A percentile compares a stretch with the other conserved stretches of the same genome.
These are phyloP conservation scores for Obelidium mucronatum DNA, from an alignment of 192 early-diverging fungal species.

Conservation along the genomic window DNA sequence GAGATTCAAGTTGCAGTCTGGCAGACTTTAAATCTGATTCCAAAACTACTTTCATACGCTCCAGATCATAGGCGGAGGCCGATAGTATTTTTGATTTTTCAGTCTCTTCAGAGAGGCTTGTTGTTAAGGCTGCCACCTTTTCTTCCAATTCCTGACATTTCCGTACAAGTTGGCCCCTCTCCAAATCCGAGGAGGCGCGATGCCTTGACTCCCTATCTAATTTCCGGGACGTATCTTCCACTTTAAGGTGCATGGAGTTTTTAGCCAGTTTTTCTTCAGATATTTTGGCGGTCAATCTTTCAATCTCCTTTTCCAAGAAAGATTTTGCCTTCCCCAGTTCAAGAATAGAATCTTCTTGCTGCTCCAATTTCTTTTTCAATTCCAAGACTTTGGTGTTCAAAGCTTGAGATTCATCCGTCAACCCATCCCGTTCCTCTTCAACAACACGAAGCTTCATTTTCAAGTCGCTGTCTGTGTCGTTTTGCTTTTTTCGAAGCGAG, in stretches of 20 bases:
- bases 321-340: neutral
- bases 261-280: constrained; percentile 7
- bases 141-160: constrained; percentile 15
- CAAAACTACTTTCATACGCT: neutral
- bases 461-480: neutral
- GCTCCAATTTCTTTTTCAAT: neutral
- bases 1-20: neutral
- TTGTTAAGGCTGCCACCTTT: too few relatives aligned
- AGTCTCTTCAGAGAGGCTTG: too few relatives aligned
- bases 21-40: constrained; percentile 7
- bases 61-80: neutral
- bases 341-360: neutral
- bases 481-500: neutral
- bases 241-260: neutral
- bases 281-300: constrained; percentile 27
- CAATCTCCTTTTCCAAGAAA: constrained; percentile 34
- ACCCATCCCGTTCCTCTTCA: constrained; percentile 21
- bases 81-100: neutral
- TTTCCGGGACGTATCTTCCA: constrained; percentile 11
- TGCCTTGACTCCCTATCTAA: neutral
- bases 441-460: neutral
- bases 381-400: neutral
- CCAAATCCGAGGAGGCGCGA: too few relatives aligned
- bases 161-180: too few relatives aligned
- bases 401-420: constrained; percentile 1